Base-by-base conservation (phyloP, 805 yeast species). In the Candida quercuum region DNA sequence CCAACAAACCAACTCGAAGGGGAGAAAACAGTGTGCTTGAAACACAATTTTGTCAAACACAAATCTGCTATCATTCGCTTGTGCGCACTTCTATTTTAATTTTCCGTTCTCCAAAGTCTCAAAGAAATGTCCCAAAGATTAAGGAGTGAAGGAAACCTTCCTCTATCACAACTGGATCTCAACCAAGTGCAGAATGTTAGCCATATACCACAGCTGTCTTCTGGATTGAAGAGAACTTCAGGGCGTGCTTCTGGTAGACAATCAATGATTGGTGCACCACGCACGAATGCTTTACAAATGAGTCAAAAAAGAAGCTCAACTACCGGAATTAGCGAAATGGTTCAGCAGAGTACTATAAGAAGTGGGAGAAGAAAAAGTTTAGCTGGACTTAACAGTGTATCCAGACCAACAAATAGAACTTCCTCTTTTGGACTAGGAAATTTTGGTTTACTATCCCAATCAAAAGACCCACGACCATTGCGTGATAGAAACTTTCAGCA, bases 401-500 rank as follows among this genome's bases (percentile, higher is more conserved):
- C 35, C 19, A 41, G 48, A 37, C 35, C 39, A 18, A 28, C 19
- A 9, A 43, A 42, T 28, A 46, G 59, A 33, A 39, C 42, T 3
- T 50, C 57, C 5, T 52, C 59, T 1, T 47, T 51, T 41, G 56
- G 59, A 4, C 33, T 50, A 15, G 47, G 48, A 3, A 42, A 48
- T 3, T 11, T 29, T 15, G 33, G 29, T 18, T 34, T 51, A 1
- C 36, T 45, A n/a, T 48, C 56, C 8, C 59, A 52, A 33, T 21
- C 51, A 9, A 61, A 56, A 45, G 96, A 87, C 60, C 81, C 84
- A 22, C 68, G 97, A 36, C 95, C 95, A 5, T 58, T 87, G 20
- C 67, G 88, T 39, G 95, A 87, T 57, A 73, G 72, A 44, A 71
- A 66, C 42, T 86, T 76, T 56, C 94, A 84, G 55, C 62, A 60